Percentiles rank a stretch among this genome's conserved stretches.
Conservation (phyloP, 495 filamentous ascomycete species). For the Aspergillus affinis region DNA sequence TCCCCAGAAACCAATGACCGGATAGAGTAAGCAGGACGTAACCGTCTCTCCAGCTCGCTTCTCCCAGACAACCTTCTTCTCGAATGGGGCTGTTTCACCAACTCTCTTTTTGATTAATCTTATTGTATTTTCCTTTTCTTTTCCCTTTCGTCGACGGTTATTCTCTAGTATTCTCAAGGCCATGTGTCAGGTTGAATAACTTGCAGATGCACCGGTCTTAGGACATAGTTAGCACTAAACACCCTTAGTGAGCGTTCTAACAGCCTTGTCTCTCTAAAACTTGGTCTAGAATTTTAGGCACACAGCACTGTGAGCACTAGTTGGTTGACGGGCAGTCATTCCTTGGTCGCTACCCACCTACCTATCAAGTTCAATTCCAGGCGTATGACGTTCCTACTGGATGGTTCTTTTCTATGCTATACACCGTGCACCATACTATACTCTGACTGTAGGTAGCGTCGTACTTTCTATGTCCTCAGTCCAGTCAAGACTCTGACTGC, state of each 20-base stretch:
- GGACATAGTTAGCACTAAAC: too few species aligned
- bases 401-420: not conserved
- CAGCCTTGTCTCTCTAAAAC: not conserved
- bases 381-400: not conserved
- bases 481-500: too few species aligned
- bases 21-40: too few species aligned
- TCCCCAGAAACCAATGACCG: not conserved
- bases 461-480: too few species aligned
- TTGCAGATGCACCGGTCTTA: too few species aligned
- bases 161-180: not conserved
- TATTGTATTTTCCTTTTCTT: not conserved
- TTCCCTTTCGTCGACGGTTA: not conserved
- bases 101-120: not conserved
- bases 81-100: constrained; percentile 10
- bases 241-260: too few species aligned
- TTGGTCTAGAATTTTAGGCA: not conserved
- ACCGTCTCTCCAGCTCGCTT: too few species aligned
- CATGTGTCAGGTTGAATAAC: too few species aligned
- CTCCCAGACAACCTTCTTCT: too few species aligned
- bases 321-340: not conserved
- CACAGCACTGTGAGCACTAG: too few species aligned
- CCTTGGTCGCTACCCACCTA: not conserved
- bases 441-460: not conserved
- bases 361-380: not conserved
- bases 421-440: not conserved